Base-by-base conservation (phyloP, 2,329 filamentous ascomycete genomes). In the Plenodomus lindquistii region DNA sequence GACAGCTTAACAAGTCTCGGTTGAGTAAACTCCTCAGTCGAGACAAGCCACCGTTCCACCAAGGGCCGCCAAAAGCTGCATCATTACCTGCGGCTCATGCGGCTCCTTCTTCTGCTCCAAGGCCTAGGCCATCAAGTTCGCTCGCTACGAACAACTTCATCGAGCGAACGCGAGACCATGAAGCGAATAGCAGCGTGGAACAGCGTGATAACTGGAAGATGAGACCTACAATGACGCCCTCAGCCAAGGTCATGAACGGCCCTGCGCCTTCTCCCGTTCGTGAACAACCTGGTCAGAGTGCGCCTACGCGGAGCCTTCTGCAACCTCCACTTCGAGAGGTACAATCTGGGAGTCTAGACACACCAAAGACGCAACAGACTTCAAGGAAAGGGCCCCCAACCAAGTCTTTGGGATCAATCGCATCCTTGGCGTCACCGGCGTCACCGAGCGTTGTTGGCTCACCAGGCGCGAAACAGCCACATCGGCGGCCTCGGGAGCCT, bases 1-100 rank as follows among this genome's bases (percentile, higher is more conserved):
- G 48, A 31, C 39, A 43, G 21, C 16, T 47, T 4, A 47, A 52
- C 44, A 49, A 38, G 15, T 20, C 10, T 19, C 49, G 46, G 21
- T 44, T 52, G 7, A 45, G 34, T 3, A 41, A 11, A 22, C 38
- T 55, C 17, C 22, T 55, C 13, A 40, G 40, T 13, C 40, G 42
- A 20, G 41, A 17, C 2, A 47, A 37, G 37, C 27, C 17, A 11
- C 27, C 27, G 10, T 31, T 31, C 27, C 27, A 15, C 15, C 27
- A 31, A 8, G 27, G 27, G 6, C 27, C 27, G 4, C 27, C 27
- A 15, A 31, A 31, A 13, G 27, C 27, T 31, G 4, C 15, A 31
- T 31, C 27, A 11, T 24, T 11, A 24, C 11, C 22, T 24, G 11
- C 6, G 11, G 22, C 6, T 31, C 27, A 31, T 15, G 29, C 18